Evolutionary conservation across 2,329 filamentous ascomycete genomes (phyloP).

Genomic region (Sporothrix curviconia): DNA sequence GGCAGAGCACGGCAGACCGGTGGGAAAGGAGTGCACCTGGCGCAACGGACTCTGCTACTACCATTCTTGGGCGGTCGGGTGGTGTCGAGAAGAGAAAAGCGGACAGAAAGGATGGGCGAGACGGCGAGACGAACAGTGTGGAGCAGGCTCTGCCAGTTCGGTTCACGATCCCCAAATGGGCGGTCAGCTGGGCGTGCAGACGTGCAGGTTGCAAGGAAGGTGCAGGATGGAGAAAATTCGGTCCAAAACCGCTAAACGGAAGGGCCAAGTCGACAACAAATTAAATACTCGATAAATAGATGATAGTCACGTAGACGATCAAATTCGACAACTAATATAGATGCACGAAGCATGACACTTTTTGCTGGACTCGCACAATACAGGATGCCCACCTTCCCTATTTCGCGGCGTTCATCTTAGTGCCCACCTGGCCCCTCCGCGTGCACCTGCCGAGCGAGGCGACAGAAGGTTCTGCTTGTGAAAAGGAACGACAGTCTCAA

Average conservation of each 20-base stretch:
- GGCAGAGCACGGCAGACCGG: neutral
- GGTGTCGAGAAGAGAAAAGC: neutral
- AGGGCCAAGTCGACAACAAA: constrained; percentile 1
- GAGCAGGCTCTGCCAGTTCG: neutral
- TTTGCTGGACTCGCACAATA: too few relatives aligned
- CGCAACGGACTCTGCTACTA: neutral
- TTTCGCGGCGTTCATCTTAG: neutral
- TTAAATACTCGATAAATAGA: too few relatives aligned
- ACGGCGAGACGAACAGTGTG: neutral
- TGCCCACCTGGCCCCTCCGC: neutral
- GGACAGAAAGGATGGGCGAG: neutral
- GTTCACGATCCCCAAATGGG: constrained; percentile 13
- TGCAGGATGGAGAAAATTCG: too few relatives aligned
- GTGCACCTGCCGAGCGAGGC: neutral
- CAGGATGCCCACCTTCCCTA: neutral
- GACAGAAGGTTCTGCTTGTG: too few relatives aligned
- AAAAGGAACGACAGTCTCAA: neutral
- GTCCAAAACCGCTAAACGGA: too few relatives aligned
- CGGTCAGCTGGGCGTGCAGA: constrained; percentile 11
- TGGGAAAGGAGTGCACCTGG: neutral
- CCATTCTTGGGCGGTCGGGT: neutral
- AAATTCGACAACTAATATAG: too few relatives aligned
- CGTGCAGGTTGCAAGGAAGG: neutral
- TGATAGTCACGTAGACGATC: too few relatives aligned
- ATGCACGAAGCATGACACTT: too few relatives aligned